Conservation (phyloP, 2,329 filamentous ascomycete species). For the Dothiorella sarmentorum region DNA sequence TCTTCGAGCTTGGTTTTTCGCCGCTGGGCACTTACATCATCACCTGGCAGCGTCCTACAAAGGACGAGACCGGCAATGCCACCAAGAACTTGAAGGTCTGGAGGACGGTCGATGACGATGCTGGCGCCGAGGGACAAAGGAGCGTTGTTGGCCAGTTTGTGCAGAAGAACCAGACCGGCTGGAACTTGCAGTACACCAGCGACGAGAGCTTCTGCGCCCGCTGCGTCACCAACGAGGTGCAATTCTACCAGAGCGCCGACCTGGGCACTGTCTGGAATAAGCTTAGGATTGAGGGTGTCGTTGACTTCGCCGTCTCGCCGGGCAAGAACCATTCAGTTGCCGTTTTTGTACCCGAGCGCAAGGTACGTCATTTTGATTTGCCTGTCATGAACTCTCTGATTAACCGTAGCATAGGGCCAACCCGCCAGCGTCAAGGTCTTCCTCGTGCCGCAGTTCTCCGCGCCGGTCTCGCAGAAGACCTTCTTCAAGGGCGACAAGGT, state of each 20-base stretch:
- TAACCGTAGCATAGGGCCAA: slow-evolving; percentile 62
- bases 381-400: background rate
- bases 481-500: slow-evolving; percentile 99
- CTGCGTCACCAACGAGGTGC: slow-evolving; percentile 92
- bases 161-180: slow-evolving; percentile 91
- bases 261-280: slow-evolving; percentile 91
- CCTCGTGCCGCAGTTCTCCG: slow-evolving; percentile 81
- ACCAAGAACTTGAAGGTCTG: slow-evolving; percentile 97
- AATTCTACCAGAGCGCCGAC: slow-evolving; percentile 90
- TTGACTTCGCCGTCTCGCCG: slow-evolving; percentile 84
- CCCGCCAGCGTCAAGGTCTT: slow-evolving; percentile 92
- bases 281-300: slow-evolving; percentile 83
- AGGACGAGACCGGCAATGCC: slow-evolving; percentile 90
- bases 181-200: slow-evolving; percentile 94
- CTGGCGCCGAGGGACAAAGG: slow-evolving; percentile 62
- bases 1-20: slow-evolving; percentile 94
- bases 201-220: slow-evolving; percentile 94
- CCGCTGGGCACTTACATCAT: slow-evolving; percentile 88
- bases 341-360: slow-evolving; percentile 91
- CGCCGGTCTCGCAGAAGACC: slow-evolving; percentile 89
- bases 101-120: slow-evolving; percentile 70
- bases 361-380: slow-evolving; percentile 55
- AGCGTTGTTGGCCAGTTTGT: slow-evolving; percentile 81
- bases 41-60: slow-evolving; percentile 90
- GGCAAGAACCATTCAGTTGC: slow-evolving; percentile 89